Evolutionary conservation across 2,329 filamentous ascomycete genomes (phyloP), one percentile per base, ranked within the genome.

Genomic region (Sclerotinia subarctica): DNA sequence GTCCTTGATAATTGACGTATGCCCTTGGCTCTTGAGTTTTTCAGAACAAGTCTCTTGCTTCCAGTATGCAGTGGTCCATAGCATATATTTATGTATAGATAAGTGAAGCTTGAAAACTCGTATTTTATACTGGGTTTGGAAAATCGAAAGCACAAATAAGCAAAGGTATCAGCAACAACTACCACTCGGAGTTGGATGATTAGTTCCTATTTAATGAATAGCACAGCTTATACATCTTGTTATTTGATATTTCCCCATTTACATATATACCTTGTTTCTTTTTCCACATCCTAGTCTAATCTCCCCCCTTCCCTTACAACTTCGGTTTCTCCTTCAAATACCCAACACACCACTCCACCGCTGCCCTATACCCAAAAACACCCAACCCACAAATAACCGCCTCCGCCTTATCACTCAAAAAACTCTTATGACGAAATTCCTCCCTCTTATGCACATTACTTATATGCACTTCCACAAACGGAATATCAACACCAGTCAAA

Each of bases 401-500:
- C 35, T 85, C 84, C 0, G 91, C 91, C 81, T 93, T 93, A 77
- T 94, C 91, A 72, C 85, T 88, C 71, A 94, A 80, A 74, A 90
- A 93, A 71, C 88, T 92, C 71, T 90, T 87, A 72, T 87, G 84
- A 65, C 91, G 82, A 74, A 86, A 94, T 1, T 82, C 74, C 79
- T 94, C 91, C 11, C 91, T 79, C 42, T 86, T 84, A 77, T 94
- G 90, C 2, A 93, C 85, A 77, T 94, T 94, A 67, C 83, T 88
- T 46, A 93, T 84, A 77, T 94, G 91, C n/a, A 93, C 78, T 79
- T 94, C 91, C 58, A 94, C 81, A 73, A 93, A 94, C 0, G 90
- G 91, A 29, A 93, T 87, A 8, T 82, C 82, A 0, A 92, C 88
- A 5, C 86, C 90, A 0, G 88, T 77, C 35, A 94, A 79, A 0